Evolutionary conservation across 768 basidiomycete species (phyloP).

Genomic region (Panus rudis): DNA sequence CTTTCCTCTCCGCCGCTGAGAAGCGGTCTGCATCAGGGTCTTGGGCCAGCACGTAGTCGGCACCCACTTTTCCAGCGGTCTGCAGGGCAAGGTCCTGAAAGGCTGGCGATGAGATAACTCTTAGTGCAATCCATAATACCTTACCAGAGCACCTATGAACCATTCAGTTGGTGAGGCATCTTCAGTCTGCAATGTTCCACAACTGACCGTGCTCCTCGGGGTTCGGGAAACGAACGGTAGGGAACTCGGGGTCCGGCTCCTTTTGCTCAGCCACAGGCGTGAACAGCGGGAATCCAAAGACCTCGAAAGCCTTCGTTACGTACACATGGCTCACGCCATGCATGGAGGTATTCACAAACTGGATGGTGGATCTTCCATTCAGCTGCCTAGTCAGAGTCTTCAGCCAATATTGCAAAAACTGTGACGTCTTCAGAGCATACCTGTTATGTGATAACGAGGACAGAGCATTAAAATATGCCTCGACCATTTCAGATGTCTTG

Average conservation of each 20-base stretch:
- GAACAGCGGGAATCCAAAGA: constrained; percentile 53
- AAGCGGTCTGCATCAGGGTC: constrained; percentile 88
- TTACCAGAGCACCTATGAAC: constrained; percentile 41
- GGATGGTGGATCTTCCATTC: constrained; percentile 34
- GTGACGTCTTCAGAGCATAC: constrained; percentile 12
- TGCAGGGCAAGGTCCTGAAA: constrained; percentile 64
- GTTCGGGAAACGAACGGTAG: constrained; percentile 81
- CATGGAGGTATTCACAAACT: constrained; percentile 85
- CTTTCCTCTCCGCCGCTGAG: constrained; percentile 62
- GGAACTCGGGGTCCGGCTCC: constrained; percentile 76
- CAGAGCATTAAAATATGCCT: constrained; percentile 47
- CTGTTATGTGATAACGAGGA: constrained; percentile 18
- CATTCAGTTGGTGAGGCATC: neutral
- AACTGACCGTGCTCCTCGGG: constrained; percentile 78
- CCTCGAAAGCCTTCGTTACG: constrained; percentile 46
- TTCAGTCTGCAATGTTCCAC: too few relatives aligned
- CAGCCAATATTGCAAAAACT: neutral
- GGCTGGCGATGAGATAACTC: neutral
- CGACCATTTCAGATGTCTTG: constrained; percentile 50
- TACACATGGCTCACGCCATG: constrained; percentile 80
- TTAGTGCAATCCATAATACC: constrained; percentile 8
- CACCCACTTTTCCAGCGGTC: constrained; percentile 47
- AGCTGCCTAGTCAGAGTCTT: constrained; percentile 6
- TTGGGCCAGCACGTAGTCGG: constrained; percentile 72
- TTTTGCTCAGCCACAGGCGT: constrained; percentile 61